Evolutionary conservation across 1,139 yeast genomes (phyloP), one percentile per base, ranked within the genome.

Genomic region (Pichia sorboxylosa): DNA sequence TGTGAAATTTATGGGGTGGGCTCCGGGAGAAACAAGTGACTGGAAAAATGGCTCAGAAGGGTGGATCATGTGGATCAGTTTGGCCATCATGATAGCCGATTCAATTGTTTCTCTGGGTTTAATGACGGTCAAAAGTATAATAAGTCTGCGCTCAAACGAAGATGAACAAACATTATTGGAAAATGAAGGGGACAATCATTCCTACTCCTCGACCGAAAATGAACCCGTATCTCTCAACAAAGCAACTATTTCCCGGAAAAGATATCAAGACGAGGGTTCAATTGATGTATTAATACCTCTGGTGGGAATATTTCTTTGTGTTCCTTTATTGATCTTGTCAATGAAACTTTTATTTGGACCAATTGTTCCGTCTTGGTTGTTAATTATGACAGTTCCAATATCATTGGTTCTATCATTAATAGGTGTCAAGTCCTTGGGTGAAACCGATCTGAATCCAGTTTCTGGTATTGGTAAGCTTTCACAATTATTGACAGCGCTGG

Each of bases 1-100:
- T 38, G 76, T 93, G 1, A 67, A 79, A 39, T 46, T 61, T 36
- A 52, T 59, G 42, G 79, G 74, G 2, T 90, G 97, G 97, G 92
- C 94, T 0, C 78, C 90, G 0, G 96, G 95, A 1, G 78, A 74
- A 3, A 73, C 83, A 4, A 87, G 81, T 46, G 94, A 85, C 54
- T 90, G 96, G 95, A 77, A 82, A 45, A 66, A 72, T 17, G 97
- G 97, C 2, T 82, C 87, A 1, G 96, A 90, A 51, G 98, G 98
- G 11, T 90, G 98, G 98, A 83, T 90, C 35, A 63, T 90, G 49
- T 90, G 98, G 98, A 64, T 85, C 38, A 78, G 94, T 53, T 66
- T 90, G 45, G 77, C 95, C 23, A 85, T 85, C 26, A 90, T 90
- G 98, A 82, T 90, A 17, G 78, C 84, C 32, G 98, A 90, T 52